Evolutionary conservation across 768 basidiomycete species (phyloP).

Genomic region (Dendrothele bispora): DNA sequence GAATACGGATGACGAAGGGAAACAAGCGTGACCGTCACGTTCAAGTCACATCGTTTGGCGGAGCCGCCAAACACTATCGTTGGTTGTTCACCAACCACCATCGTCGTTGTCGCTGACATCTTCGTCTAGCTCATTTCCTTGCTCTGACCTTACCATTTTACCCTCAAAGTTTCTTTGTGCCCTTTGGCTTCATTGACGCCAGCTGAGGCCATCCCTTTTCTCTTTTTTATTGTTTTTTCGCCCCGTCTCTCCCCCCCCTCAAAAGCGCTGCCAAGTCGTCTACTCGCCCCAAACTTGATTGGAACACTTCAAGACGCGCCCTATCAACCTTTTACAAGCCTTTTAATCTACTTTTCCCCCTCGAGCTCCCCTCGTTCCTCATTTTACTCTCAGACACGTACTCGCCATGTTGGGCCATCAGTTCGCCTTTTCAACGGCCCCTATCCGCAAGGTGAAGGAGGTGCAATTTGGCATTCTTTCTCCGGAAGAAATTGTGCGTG

Average conservation of each 20-base stretch:
- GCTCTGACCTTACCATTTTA: neutral
- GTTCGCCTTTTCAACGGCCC: conserved; percentile 91
- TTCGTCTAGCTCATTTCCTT: neutral
- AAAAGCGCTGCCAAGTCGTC: neutral
- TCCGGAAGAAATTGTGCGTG: conserved; percentile 95
- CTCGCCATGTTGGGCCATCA: conserved; percentile 79
- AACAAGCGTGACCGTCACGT: neutral
- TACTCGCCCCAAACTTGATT: neutral
- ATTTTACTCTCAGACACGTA: neutral
- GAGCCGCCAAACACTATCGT: conserved; percentile 1
- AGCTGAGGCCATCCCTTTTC: neutral
- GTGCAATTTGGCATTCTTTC: conserved; percentile 99
- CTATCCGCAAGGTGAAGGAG: conserved; percentile 93
- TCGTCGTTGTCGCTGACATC: conserved; percentile 2
- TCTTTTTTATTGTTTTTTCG: neutral
- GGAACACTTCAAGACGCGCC: neutral
- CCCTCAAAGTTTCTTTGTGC: neutral
- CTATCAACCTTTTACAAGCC: neutral
- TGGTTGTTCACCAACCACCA: conserved; percentile 4
- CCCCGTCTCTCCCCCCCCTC: neutral
- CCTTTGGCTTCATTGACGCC: neutral
- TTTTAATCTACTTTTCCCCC: neutral
- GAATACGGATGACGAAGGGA: neutral
- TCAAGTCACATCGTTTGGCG: neutral
- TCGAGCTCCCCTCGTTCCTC: neutral